A percentile compares a stretch with the other conserved stretches of the same genome.
Evolutionary conservation across 176 grass and related monocot genomes (phyloP).

Genomic region (Rhynchospora tenuis): DNA sequence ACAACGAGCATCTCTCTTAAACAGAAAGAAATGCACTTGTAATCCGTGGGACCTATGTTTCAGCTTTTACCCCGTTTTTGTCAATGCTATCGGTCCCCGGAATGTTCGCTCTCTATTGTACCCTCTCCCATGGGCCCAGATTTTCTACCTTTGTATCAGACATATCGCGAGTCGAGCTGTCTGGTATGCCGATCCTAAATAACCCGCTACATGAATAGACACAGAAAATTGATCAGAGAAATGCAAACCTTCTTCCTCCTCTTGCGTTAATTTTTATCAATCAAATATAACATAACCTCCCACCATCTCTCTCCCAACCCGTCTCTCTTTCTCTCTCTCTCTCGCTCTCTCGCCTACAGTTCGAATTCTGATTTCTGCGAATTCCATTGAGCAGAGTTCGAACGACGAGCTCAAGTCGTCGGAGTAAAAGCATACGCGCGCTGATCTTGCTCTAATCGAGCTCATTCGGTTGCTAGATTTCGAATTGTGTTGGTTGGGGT

Average conservation of each 20-base stretch:
- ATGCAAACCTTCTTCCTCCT: neutral
- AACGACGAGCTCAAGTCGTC: neutral
- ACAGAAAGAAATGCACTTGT: neutral
- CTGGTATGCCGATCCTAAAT: neutral
- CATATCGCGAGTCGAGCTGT: neutral
- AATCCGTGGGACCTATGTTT: neutral
- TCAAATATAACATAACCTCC: constrained; percentile 20
- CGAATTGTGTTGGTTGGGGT: neutral
- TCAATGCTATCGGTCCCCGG: neutral
- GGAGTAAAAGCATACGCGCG: neutral
- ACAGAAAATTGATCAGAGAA: neutral
- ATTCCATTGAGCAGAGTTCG: neutral
- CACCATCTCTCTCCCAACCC: neutral
- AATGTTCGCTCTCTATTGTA: neutral
- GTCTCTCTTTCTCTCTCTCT: neutral
- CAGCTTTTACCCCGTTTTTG: neutral
- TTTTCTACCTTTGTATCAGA: neutral
- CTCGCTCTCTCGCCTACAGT: neutral
- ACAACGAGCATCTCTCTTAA: neutral
- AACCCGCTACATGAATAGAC: neutral
- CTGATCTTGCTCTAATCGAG: constrained; percentile 2
- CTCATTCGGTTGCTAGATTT: constrained; percentile 2
- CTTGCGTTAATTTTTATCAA: constrained; percentile 26
- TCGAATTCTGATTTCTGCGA: neutral
- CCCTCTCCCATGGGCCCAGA: neutral